Percentiles rank a stretch among this genome's conserved stretches.
Evolutionary conservation across 1,284 basidiomycete species (phyloP).

Genomic region (Cryptococcus amylolentus): DNA sequence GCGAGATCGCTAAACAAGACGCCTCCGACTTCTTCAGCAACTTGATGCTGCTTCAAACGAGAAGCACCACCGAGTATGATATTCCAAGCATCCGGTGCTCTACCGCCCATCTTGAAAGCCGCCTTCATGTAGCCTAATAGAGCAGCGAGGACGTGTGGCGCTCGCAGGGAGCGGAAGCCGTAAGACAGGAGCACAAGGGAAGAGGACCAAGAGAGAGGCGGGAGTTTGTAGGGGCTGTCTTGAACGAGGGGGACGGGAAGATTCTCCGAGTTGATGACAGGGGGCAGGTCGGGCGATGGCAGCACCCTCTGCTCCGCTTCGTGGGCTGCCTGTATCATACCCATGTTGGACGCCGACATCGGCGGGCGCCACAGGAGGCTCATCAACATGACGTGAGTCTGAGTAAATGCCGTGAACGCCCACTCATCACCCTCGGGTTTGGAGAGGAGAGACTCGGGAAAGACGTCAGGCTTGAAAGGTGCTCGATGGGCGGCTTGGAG

Average conservation of each 20-base stretch:
- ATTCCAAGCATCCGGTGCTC: slow-evolving; percentile 19
- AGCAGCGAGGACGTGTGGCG: slow-evolving; percentile 20
- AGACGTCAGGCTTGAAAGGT: slow-evolving; percentile 37
- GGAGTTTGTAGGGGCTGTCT: slow-evolving; percentile 28
- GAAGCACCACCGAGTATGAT: slow-evolving; percentile 15
- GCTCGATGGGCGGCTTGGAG: slow-evolving; percentile 33
- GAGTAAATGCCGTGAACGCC: slow-evolving; percentile 47
- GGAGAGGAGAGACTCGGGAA: slow-evolving; percentile 25
- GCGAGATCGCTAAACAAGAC: slow-evolving; percentile 21
- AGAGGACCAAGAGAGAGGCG: slow-evolving; percentile 33
- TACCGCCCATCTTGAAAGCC: slow-evolving; percentile 18
- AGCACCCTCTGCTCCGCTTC: slow-evolving; percentile 1
- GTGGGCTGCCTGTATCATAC: slow-evolving; percentile 13
- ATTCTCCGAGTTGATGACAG: not conserved
- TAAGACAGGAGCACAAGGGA: slow-evolving; percentile 39
- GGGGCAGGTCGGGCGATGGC: not conserved
- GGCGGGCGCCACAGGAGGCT: slow-evolving; percentile 47
- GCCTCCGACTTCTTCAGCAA: slow-evolving; percentile 21
- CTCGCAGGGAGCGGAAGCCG: slow-evolving; percentile 23
- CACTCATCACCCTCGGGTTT: slow-evolving; percentile 13
- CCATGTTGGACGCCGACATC: slow-evolving; percentile 25
- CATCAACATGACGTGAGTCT: slow-evolving; percentile 45
- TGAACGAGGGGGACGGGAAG: not conserved
- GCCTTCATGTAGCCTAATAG: slow-evolving; percentile 36
- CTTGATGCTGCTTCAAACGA: slow-evolving; percentile 9